phyloP scores from a whole-genome alignment of 2,329 filamentous ascomycete species.

The Alternaria triticimaculans region DNA sequence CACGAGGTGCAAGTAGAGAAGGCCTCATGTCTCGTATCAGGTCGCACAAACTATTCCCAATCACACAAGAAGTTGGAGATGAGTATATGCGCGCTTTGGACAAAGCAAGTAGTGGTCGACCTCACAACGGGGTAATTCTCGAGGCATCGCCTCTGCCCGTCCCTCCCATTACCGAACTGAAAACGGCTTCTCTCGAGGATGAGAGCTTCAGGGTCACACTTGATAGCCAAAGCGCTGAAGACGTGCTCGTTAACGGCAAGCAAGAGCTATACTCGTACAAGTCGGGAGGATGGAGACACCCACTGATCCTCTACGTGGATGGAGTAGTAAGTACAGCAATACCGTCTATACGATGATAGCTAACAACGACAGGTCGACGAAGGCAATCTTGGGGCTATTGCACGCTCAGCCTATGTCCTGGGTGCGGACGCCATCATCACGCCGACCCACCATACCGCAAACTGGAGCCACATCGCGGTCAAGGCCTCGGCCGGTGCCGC shows the following conservation, averaged over 20 bases:
- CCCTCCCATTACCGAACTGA: constrained; percentile 68
- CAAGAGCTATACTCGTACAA: constrained; percentile 58
- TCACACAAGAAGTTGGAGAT: constrained; percentile 61
- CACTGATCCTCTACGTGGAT: constrained; percentile 76
- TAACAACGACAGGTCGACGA: constrained; percentile 68
- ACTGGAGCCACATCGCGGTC: constrained; percentile 76
- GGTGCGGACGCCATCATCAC: constrained; percentile 84
- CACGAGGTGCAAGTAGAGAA: constrained; percentile 26
- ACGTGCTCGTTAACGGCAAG: constrained; percentile 74
- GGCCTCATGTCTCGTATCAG: constrained; percentile 28
- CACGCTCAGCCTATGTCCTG: constrained; percentile 89
- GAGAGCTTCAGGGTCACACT: constrained; percentile 48
- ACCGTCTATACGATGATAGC: background rate
- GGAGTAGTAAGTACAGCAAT: constrained; percentile 59
- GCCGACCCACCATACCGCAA: constrained; percentile 72
- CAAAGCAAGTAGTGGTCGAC: constrained; percentile 80
- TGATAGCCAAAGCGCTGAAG: constrained; percentile 75
- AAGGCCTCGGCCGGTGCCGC: constrained; percentile 90
- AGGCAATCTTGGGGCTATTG: constrained; percentile 87
- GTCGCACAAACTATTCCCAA: constrained; percentile 24
- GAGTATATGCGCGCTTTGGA: constrained; percentile 74
- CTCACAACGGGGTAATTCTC: constrained; percentile 88
- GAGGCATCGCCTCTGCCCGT: constrained; percentile 85
- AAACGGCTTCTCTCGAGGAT: constrained; percentile 53
- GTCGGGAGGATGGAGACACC: constrained; percentile 60